A percentile compares a stretch with the other conserved stretches of the same genome.
Conservation (phyloP, 768 basidiomycete genomes). For the Hygrocybe coccinea region DNA sequence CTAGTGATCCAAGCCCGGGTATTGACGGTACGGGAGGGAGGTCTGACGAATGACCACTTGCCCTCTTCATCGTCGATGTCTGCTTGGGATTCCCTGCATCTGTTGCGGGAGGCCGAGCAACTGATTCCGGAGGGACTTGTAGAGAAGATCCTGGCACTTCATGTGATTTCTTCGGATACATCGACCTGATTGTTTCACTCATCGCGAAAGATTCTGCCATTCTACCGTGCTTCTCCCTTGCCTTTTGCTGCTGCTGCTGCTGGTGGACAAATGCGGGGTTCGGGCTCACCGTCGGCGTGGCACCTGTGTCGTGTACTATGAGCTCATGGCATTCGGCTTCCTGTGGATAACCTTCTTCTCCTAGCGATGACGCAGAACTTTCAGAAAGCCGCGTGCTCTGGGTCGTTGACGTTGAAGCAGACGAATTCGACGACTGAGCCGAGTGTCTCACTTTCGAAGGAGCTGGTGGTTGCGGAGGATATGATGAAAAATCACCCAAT, state of each 20-base stretch:
- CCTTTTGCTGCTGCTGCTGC: conserved; percentile 26
- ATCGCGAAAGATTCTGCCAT: neutral
- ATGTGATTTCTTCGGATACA: conserved; percentile 22
- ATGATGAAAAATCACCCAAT: conserved; percentile 15
- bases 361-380: conserved; percentile 44
- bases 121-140: neutral
- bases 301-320: conserved; percentile 47
- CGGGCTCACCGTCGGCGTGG: conserved; percentile 46
- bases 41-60: conserved; percentile 3
- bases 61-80: neutral
- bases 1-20: conserved; percentile 32
- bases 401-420: conserved; percentile 22
- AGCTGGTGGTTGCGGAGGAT: conserved; percentile 18
- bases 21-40: conserved; percentile 36
- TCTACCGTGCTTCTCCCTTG: conserved; percentile 11
- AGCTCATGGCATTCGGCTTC: conserved; percentile 30
- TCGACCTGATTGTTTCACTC: conserved; percentile 8
- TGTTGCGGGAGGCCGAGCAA: neutral
- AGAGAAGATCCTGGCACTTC: conserved; percentile 3
- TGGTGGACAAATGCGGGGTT: conserved; percentile 39
- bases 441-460: conserved; percentile 14
- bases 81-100: neutral
- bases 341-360: conserved; percentile 28
- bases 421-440: conserved; percentile 28
- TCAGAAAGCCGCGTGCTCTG: conserved; percentile 36